Percentiles rank a stretch among this genome's conserved stretches.
phyloP scores from a whole-genome alignment of 768 basidiomycete genomes.

The Kwoniella europaea region DNA sequence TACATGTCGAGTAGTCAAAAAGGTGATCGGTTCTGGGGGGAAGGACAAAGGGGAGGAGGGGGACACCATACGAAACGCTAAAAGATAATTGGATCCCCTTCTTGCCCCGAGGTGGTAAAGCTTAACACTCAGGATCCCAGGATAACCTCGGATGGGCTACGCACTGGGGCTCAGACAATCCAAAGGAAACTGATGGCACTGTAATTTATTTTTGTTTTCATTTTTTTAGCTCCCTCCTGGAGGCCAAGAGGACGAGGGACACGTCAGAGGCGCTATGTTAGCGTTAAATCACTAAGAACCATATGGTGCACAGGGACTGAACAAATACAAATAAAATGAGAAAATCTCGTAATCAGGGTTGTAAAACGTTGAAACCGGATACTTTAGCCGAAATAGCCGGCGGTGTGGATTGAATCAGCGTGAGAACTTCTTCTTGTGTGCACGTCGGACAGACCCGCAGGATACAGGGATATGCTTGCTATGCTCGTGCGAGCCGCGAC shows the following conservation, averaged over 20 bases:
- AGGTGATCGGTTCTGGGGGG: neutral
- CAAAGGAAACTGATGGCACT: neutral
- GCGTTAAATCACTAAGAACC: neutral
- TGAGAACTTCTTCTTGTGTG: neutral
- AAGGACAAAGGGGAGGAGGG: too few species aligned
- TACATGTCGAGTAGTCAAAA: neutral
- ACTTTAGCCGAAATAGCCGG: constrained; percentile 9
- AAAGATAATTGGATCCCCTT: neutral
- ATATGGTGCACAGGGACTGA: neutral
- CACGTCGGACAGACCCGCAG: too few species aligned
- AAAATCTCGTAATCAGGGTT: neutral
- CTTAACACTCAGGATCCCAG: neutral
- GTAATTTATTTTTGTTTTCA: neutral
- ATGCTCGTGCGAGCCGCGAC: neutral
- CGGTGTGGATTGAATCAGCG: neutral
- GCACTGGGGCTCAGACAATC: too few species aligned
- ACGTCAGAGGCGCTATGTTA: neutral
- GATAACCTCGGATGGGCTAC: too few species aligned
- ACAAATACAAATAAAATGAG: neutral
- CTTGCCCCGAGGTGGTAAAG: neutral
- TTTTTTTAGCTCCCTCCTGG: too few species aligned
- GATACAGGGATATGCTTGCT: too few species aligned
- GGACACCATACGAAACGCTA: neutral
- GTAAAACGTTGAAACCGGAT: neutral
- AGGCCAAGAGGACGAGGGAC: neutral